Conservation (phyloP, 2,329 filamentous ascomycete species). For the Botrytis tulipae region DNA sequence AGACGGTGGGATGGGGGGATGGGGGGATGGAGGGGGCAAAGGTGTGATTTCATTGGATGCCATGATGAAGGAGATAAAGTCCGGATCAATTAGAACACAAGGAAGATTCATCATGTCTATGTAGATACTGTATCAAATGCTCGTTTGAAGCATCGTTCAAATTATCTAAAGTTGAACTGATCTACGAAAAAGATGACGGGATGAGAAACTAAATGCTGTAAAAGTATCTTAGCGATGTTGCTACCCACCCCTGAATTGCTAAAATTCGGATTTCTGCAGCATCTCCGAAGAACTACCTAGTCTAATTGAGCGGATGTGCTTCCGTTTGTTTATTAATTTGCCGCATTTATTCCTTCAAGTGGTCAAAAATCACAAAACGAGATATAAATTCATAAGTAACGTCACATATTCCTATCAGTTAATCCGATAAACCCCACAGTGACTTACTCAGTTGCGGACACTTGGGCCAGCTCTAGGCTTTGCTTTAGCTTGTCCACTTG, state of each 20-base stretch:
- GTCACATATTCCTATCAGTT: constrained; percentile 8
- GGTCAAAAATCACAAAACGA: background rate
- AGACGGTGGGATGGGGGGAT: background rate
- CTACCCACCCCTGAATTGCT: background rate
- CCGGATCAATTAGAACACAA: background rate
- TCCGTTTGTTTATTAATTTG: background rate
- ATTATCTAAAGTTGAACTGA: background rate
- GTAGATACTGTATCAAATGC: background rate
- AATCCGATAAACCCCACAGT: constrained; percentile 15
- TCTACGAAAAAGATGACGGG: background rate
- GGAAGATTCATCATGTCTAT: background rate
- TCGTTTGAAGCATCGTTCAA: background rate
- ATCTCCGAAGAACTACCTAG: background rate
- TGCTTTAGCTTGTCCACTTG: constrained; percentile 3
- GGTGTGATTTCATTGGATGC: background rate
- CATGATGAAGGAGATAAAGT: background rate
- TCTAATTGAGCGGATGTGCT: background rate
- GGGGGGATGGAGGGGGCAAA: too few relatives aligned
- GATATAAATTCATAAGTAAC: background rate
- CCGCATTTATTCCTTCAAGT: background rate
- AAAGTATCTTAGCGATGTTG: background rate
- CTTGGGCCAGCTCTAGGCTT: constrained; percentile 19
- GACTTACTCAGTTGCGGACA: constrained; percentile 6
- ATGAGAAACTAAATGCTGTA: background rate
- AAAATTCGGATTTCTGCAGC: background rate